Evolutionary conservation across 106 monocot species (phyloP), one percentile per base, ranked within the genome.

Genomic region (Platanthera zijinensis): DNA sequence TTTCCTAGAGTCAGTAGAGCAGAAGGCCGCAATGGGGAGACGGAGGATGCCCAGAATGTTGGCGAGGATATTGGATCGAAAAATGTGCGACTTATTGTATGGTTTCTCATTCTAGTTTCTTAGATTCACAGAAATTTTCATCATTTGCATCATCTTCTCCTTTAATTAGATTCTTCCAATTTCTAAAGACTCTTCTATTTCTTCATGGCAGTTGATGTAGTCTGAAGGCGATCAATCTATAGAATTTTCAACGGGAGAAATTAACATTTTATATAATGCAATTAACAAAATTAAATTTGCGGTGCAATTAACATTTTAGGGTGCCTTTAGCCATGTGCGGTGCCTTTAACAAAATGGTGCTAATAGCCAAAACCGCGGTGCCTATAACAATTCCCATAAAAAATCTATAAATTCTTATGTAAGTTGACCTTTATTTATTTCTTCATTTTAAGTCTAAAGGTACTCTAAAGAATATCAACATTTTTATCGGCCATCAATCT

Each of bases 181-280:
- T 52, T 25, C 25, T 25, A 48, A 49, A 72, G 48, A 70, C 46
- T 50, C 25, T 64, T 57, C 49, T 10, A 50, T 70, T 75, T 56
- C 22, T 68, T 45, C 59, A 63, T 78, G 48, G 51, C 69, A 88
- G 88, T 85, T 85, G 56, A 85, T 85, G 11, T 88, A 83, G 88
- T 22, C 18, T 17, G 88, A 75, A 74, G 80, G 14, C 7, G 84
- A 88, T 75, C 69, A 77, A 57, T 62, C 69, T 10, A 28, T 17
- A 25, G 72, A 85, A 28, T 75, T 73, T 17, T 78, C 68, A 51
- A 46, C 11, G 14, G 57, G 69, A 49, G 53, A 78, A n/a, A 51
- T 28, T 19, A 78, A 57, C 45, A 47, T 25, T 25, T 25, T 25
- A 25, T 25, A 25, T 25, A 25, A 25, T 25, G 25, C 25, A 25